phyloP scores from a whole-genome alignment of 305 asterid genomes.

The Fraxinus latifolia region DNA sequence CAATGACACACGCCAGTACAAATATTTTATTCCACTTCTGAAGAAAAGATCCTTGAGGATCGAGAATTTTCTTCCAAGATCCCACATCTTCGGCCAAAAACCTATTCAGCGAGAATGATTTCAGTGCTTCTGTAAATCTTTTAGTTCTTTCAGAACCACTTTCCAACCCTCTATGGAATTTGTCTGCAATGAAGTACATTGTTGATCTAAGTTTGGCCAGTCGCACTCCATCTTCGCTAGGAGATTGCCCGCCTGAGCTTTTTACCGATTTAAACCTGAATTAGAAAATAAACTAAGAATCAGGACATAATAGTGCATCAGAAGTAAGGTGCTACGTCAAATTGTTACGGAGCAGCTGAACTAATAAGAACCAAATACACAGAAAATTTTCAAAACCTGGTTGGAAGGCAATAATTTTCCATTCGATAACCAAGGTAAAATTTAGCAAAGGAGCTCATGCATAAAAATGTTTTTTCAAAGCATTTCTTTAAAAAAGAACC shows the following conservation, averaged over 20 bases:
- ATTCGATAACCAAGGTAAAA: neutral
- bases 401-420: neutral
- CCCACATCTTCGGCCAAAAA: slow-evolving; percentile 41
- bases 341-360: neutral
- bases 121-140: slow-evolving; percentile 41
- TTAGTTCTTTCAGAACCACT: slow-evolving; percentile 41
- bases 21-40: slow-evolving; percentile 67
- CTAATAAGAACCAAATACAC: neutral
- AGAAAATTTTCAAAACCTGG: neutral
- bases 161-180: slow-evolving; percentile 40
- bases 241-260: slow-evolving; percentile 31
- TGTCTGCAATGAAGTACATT: slow-evolving; percentile 36
- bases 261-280: slow-evolving; percentile 47
- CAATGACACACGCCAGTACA: slow-evolving; percentile 54
- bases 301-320: neutral
- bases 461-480: neutral
- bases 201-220: slow-evolving; percentile 34
- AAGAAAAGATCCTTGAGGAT: slow-evolving; percentile 62
- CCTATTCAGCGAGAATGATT: slow-evolving; percentile 41
- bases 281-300: neutral
- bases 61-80: slow-evolving; percentile 47
- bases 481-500: neutral
- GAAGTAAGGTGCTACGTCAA: neutral
- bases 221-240: slow-evolving; percentile 30
- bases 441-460: neutral